Percentiles rank a stretch among this genome's conserved stretches.
Evolutionary conservation across 768 basidiomycete genomes (phyloP).

Genomic region (Termitomyces sp.): DNA sequence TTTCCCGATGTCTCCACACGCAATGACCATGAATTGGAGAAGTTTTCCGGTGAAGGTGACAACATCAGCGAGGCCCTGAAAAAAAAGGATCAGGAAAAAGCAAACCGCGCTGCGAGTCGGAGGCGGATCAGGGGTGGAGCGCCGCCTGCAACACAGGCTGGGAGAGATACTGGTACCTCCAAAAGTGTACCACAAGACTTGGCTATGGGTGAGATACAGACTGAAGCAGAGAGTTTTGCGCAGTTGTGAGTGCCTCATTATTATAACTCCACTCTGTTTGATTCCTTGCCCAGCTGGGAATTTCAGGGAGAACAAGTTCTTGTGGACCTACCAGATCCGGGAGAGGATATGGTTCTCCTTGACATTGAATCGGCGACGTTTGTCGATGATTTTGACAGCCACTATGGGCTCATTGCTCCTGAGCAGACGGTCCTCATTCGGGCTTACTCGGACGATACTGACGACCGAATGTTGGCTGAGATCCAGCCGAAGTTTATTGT

Average conservation of each 20-base stretch:
- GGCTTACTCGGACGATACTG: constrained; percentile 88
- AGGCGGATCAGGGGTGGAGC: constrained; percentile 78
- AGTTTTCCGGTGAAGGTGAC: constrained; percentile 25
- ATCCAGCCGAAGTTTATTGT: constrained; percentile 89
- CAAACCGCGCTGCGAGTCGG: constrained; percentile 58
- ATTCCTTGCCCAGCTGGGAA: constrained; percentile 26
- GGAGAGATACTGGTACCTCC: constrained; percentile 1
- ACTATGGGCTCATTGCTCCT: constrained; percentile 76
- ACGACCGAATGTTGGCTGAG: constrained; percentile 85
- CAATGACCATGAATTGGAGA: constrained; percentile 20
- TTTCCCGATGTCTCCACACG: constrained; percentile 20
- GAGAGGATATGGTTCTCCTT: constrained; percentile 24
- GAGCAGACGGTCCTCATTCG: constrained; percentile 84
- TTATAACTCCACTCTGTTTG: neutral
- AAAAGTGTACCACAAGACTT: constrained; percentile 19
- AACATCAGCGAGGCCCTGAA: constrained; percentile 70
- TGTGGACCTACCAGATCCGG: constrained; percentile 17
- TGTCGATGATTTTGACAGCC: constrained; percentile 62
- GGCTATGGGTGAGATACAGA: constrained; percentile 31
- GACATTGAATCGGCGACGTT: constrained; percentile 36
- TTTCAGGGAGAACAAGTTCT: constrained; percentile 24
- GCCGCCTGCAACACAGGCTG: constrained; percentile 22
- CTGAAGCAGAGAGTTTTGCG: constrained; percentile 52
- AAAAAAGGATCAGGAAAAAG: constrained; percentile 68
- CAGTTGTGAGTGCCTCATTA: constrained; percentile 46